Evolutionary conservation across 305 asterid genomes (phyloP).

Genomic region (Caryopteris hybrid): DNA sequence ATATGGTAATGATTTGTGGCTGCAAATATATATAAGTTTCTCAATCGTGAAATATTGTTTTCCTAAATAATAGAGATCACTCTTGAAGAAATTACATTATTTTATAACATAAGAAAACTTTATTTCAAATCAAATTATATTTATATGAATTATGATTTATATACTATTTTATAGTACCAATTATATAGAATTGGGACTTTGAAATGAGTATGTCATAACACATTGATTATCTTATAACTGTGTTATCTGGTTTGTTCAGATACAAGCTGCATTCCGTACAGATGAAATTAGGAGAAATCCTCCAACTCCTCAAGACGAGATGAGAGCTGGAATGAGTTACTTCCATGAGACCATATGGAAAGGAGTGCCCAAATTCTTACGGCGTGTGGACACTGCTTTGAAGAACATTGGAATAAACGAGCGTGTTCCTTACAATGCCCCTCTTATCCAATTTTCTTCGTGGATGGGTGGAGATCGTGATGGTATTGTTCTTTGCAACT

Average conservation of each 20-base stretch:
- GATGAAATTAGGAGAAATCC: slow-evolving; percentile 92
- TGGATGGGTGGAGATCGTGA: slow-evolving; percentile 99
- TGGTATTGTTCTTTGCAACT: slow-evolving; percentile 39
- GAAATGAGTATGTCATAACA: no score
- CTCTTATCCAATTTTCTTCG: slow-evolving; percentile 86
- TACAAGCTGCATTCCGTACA: slow-evolving; percentile 95
- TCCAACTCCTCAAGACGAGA: slow-evolving; percentile 95
- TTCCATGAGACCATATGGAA: slow-evolving; percentile 95
- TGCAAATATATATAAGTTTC: no score
- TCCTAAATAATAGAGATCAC: no score
- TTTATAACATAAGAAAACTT: no score
- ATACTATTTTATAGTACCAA: no score
- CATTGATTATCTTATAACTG: background rate
- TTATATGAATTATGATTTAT: no score
- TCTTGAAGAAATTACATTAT: no score
- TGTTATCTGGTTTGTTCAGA: slow-evolving; percentile 37
- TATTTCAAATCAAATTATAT: no score
- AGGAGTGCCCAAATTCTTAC: slow-evolving; percentile 86
- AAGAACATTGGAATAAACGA: slow-evolving; percentile 88
- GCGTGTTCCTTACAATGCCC: slow-evolving; percentile 89
- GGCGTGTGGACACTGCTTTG: slow-evolving; percentile 90
- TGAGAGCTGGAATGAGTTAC: slow-evolving; percentile 97
- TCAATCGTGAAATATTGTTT: no score
- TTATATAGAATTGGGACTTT: no score
- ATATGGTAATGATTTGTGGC: background rate